Conservation (phyloP, 139 green algal genomes). For the Chlorella sp. region DNA sequence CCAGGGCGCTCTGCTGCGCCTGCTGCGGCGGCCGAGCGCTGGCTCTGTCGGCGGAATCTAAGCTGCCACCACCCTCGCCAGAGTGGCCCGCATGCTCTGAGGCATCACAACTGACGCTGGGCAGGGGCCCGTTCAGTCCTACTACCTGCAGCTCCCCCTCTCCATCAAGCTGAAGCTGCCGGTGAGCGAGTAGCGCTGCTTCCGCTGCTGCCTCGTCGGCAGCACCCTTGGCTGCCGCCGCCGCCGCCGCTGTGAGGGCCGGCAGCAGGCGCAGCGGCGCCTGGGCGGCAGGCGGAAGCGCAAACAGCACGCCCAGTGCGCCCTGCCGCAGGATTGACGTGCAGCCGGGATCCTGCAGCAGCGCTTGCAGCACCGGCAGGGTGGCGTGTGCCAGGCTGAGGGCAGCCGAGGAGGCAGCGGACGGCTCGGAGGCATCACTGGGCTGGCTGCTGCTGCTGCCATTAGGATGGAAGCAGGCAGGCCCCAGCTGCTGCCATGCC, state of each 20-base stretch:
- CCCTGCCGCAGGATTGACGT: background rate
- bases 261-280: conserved; percentile 15
- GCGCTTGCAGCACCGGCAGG: background rate
- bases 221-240: background rate
- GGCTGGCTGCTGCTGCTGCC: background rate
- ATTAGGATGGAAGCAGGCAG: too few relatives aligned
- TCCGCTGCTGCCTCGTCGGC: background rate
- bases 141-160: background rate
- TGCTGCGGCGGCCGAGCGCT: too few relatives aligned
- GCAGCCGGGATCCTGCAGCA: conserved; percentile 11
- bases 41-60: background rate
- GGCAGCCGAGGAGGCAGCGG: background rate
- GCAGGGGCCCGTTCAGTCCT: too few relatives aligned
- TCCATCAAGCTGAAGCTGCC: background rate
- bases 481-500: background rate
- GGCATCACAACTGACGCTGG: too few relatives aligned
- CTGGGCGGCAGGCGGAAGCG: background rate
- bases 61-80: background rate
- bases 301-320: background rate
- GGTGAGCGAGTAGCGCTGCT: background rate
- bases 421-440: too few relatives aligned
- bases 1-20: background rate
- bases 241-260: background rate
- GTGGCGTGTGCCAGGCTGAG: background rate
- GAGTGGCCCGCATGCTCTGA: too few relatives aligned